Conservation (phyloP, 1,139 yeast genomes). For the Sugiyamaella japonica region DNA sequence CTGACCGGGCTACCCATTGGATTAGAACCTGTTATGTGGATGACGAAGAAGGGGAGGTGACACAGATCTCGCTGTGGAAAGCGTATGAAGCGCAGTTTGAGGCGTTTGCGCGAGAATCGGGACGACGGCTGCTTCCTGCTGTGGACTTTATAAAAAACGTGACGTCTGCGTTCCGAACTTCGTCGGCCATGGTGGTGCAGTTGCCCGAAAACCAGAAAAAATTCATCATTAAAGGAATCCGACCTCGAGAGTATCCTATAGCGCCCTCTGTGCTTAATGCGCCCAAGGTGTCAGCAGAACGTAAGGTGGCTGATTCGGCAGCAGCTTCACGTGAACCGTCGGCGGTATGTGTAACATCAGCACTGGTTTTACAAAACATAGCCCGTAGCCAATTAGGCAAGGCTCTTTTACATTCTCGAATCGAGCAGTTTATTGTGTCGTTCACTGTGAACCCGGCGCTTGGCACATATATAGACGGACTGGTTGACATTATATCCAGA, state of each 20-base stretch:
- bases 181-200: constrained; percentile 87
- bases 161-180: constrained; percentile 83
- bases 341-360: constrained; percentile 40
- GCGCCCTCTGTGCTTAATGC: constrained; percentile 38
- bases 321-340: constrained; percentile 32
- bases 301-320: constrained; percentile 13
- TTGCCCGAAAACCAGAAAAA: constrained; percentile 61
- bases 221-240: constrained; percentile 89
- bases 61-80: constrained; percentile 95
- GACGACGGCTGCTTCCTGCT: constrained; percentile 72
- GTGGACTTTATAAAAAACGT: constrained; percentile 96
- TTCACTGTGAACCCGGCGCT: constrained; percentile 31
- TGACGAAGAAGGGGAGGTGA: constrained; percentile 73
- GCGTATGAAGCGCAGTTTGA: constrained; percentile 86
- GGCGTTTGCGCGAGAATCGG: constrained; percentile 47
- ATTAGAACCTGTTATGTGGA: constrained; percentile 90
- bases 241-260: constrained; percentile 58
- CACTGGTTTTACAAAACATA: constrained; percentile 42
- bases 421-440: constrained; percentile 32
- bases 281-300: constrained; percentile 16
- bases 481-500: constrained; percentile 22
- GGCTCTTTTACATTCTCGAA: constrained; percentile 31
- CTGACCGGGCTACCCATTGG: constrained; percentile 93
- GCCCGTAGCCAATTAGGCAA: constrained; percentile 40
- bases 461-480: constrained; percentile 29